Conservation (phyloP, 1,284 basidiomycete species). For the Ceratobasidium sp. region DNA sequence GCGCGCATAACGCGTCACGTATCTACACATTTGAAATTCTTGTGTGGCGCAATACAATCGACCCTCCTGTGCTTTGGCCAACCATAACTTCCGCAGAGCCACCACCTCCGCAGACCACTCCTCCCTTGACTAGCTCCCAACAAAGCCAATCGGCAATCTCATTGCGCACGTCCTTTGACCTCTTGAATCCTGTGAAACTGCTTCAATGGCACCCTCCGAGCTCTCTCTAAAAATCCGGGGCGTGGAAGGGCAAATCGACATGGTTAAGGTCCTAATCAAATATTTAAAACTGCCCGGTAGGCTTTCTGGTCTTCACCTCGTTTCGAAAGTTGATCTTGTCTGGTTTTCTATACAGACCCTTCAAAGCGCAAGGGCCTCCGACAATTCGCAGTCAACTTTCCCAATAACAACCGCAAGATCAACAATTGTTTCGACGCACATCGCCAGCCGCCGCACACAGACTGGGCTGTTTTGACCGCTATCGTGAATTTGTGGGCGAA, state of each 20-base stretch:
- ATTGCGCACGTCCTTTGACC: too few relatives aligned
- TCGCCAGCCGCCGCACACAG: conserved; percentile 24
- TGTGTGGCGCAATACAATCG: too few relatives aligned
- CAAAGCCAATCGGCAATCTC: too few relatives aligned
- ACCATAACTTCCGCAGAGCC: too few relatives aligned
- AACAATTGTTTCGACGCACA: conserved; percentile 37
- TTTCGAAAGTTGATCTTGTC: not conserved
- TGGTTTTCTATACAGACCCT: conserved; percentile 9
- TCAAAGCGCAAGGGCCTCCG: conserved; percentile 36
- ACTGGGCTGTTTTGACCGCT: conserved; percentile 15
- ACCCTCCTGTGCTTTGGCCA: too few relatives aligned
- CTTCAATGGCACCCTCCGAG: conserved; percentile 23
- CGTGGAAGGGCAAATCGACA: conserved; percentile 2
- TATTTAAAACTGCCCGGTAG: conserved; percentile 37
- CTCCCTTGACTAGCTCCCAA: too few relatives aligned
- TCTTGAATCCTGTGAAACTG: too few relatives aligned
- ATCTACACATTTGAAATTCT: too few relatives aligned
- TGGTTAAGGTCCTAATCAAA: conserved; percentile 29
- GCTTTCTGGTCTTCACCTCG: not conserved
- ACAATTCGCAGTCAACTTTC: conserved; percentile 27
- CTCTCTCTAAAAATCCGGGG: conserved; percentile 21
- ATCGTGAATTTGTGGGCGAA: conserved; percentile 42
- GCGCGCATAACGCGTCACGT: too few relatives aligned
- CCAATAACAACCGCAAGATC: conserved; percentile 22
- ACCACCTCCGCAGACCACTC: too few relatives aligned